Base-by-base conservation (phyloP, 495 filamentous ascomycete genomes). In the Filosporella fistucella region DNA sequence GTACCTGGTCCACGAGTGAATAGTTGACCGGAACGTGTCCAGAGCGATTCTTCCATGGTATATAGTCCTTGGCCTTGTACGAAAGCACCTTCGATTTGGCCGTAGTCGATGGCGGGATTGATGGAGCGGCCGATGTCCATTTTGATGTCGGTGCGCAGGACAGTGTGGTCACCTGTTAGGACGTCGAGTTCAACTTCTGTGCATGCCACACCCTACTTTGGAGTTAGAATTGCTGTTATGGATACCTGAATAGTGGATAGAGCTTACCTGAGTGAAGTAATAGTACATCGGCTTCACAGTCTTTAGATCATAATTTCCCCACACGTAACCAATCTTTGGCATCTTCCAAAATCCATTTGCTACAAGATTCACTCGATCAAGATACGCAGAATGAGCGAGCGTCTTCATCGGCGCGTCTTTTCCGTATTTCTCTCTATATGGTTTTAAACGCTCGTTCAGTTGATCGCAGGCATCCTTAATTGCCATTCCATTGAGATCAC, bases 401-500 rank as follows among this genome's bases (percentile, higher is more conserved):
- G 54, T 44, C 32, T 60, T 60, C 51, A 69, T 63, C 1, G 58
- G 49, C 9, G 66, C 62, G 26, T 62, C 51, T 18, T 32, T 32
- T 30, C 64, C 61, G n/a, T 44, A 59, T 28, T 63, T 64, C 44
- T 57, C 43, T 12, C 66, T 33, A 13, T 62, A 67, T 9, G 66
- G 63, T 24, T 54, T 40, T 3, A 69, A 47, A 2, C 66, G 62
- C 37, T 55, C 59, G 42, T 67, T 68, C 6, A 69, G 49, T 36
- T 66, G 56, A 29, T 63, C 49, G 37, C 67, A 69, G 2, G 67
- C 66, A 21, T 66, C 30, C 39, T 67, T 63, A 3, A 68, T 52
- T 7, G 66, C 67, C 67, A 69, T 69, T n/a, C 66, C 66, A 24
- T 69, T 69, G 5, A 69, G 51, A 36, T 69, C 67, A 12, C 59